Base-by-base conservation (phyloP, 2,329 filamentous ascomycete species). In the Aspergillus unguis region DNA sequence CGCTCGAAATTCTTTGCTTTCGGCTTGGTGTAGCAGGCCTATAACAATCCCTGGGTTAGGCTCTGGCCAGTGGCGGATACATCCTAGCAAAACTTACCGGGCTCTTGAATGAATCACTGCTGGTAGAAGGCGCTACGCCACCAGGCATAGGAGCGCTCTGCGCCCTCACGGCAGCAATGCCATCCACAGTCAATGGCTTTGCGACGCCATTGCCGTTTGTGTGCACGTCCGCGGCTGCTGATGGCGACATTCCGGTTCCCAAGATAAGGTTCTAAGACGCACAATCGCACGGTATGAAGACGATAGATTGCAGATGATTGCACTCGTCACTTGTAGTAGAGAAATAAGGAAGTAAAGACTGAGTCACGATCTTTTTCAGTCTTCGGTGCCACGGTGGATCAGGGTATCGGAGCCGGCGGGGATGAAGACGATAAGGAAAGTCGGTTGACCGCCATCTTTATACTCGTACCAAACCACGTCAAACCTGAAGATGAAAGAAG, bases 1-100 rank as follows among this genome's bases (percentile, higher is more conserved):
- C 90, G 82, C 66, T 95, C 88, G 87, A 89, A 96, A 70, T 85
- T 77, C 70, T 86, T 90, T 3, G 92, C 88, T 65, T 85, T 86
- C 3, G 88, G 87, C 67, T 92, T 92, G 23, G 80, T 69, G 55
- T 69, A 71, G 51, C 71, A 74, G 33, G 62, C 64, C 69, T 74
- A 71, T 48, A 35, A 37, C 17, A 27, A 29, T 31, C 23, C 42
- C 23, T 23, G 37, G 32, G 57, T 57, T 45, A 64, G 28, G 43
- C 6, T 50, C 27, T 23, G 10, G 29, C 35, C 23, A 35, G 9
- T 23, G 29, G 8, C 36, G 11, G 32, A 27, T 6, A 28, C 32
- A 32, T n/a, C 23, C 17, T 25, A 37, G 4, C 27, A 6, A n/a
- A 40, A 66, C 81, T 63, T 71, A 88, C 85, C 50, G 83, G 79